A percentile compares a stretch with the other conserved stretches of the same genome.
phyloP scores from a whole-genome alignment of 148 eudicot species.

The Oxyria digyna region DNA sequence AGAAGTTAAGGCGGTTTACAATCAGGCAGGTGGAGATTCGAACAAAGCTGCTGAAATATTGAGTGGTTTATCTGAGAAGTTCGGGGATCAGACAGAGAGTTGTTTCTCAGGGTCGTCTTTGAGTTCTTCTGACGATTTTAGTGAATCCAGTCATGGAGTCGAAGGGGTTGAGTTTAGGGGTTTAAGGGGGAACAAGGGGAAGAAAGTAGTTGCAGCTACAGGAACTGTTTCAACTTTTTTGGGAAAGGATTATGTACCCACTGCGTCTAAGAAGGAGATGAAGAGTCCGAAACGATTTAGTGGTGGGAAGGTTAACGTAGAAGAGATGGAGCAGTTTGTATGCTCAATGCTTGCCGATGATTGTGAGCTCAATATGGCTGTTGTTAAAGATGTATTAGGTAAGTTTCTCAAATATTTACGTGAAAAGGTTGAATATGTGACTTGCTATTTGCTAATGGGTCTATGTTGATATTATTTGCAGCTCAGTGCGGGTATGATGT shows the following conservation, averaged over 20 bases:
- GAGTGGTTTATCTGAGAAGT: conserved; percentile 20
- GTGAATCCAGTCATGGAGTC: conserved; percentile 9
- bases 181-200: conserved; percentile 27
- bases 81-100: conserved; percentile 27
- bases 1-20: conserved; percentile 44
- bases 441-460: background rate
- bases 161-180: conserved; percentile 14
- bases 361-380: conserved; percentile 58
- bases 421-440: background rate
- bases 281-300: conserved; percentile 20
- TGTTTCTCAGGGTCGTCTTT: conserved; percentile 27
- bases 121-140: conserved; percentile 37
- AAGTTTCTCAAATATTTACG: conserved; percentile 15
- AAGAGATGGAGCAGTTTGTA: conserved; percentile 68
- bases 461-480: conserved; percentile 20
- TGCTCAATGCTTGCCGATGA: conserved; percentile 84
- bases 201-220: conserved; percentile 55
- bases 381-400: conserved; percentile 82
- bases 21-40: conserved; percentile 41
- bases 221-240: conserved; percentile 59
- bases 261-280: conserved; percentile 29
- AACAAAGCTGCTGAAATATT: conserved; percentile 56
- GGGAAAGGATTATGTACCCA: conserved; percentile 53
- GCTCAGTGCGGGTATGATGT: conserved; percentile 62
- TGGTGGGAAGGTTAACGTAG: conserved; percentile 27